These are phyloP conservation scores for Quercus bicolor DNA, from an alignment of 306 rosid genomes.

Conservation along the genomic window DNA sequence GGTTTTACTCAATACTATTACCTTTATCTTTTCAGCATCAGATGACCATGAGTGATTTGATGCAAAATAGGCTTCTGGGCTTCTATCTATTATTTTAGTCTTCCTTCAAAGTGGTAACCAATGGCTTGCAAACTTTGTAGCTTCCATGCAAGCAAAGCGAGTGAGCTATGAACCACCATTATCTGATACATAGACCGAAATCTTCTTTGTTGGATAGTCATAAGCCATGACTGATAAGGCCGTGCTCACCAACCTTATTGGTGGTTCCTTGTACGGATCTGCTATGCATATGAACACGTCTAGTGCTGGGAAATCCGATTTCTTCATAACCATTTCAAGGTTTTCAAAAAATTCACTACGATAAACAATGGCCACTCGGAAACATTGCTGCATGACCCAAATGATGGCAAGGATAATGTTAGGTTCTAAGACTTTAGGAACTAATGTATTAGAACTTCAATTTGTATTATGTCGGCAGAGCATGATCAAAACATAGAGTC, in stretches of 20 bases:
- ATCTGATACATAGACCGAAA: constrained; percentile 40
- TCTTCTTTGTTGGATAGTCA: constrained; percentile 35
- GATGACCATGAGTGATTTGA: neutral
- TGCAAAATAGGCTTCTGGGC: constrained; percentile 30
- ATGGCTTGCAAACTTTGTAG: constrained; percentile 35
- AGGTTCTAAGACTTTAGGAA: neutral
- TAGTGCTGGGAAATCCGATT: constrained; percentile 20
- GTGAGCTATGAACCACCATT: constrained; percentile 49
- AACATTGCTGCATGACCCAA: constrained; percentile 21
- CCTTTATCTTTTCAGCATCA: constrained; percentile 31
- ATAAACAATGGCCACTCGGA: constrained; percentile 19
- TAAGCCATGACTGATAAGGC: constrained; percentile 37
- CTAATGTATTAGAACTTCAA: too few species aligned
- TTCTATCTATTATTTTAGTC: constrained; percentile 20
- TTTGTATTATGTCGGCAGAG: too few species aligned
- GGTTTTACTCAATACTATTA: neutral
- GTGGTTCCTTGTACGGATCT: constrained; percentile 46
- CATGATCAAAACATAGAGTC: too few species aligned
- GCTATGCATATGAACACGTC: constrained; percentile 45
- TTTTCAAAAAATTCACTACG: constrained; percentile 22
- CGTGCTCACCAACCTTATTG: constrained; percentile 34
- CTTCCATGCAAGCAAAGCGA: constrained; percentile 39
- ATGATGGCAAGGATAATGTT: constrained; percentile 24
- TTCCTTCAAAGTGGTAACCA: constrained; percentile 41
- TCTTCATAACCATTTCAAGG: neutral